phyloP scores from a whole-genome alignment of 2,329 filamentous ascomycete species.

The Trichoderma asperellum region DNA sequence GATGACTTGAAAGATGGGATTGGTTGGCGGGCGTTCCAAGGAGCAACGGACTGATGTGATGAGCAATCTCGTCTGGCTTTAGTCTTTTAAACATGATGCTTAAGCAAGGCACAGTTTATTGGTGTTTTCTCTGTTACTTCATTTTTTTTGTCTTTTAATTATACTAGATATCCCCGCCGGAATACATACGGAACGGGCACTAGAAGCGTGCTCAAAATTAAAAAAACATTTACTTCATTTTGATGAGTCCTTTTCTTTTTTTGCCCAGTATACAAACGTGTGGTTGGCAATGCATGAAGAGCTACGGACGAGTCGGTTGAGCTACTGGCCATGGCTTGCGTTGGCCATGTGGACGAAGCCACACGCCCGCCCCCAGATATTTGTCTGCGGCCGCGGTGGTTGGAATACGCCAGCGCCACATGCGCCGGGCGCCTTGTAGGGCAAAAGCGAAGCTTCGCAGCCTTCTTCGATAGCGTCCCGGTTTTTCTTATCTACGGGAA shows the following conservation, averaged over 20 bases:
- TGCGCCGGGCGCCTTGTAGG: constrained; percentile 1
- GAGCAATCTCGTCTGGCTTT: constrained; percentile 24
- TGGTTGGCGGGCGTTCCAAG: constrained; percentile 28
- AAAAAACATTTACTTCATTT: constrained; percentile 14
- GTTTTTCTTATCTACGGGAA: background rate
- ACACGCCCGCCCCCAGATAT: constrained; percentile 3
- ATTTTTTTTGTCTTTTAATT: constrained; percentile 10
- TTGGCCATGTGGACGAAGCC: constrained; percentile 18
- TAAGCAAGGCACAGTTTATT: constrained; percentile 17
- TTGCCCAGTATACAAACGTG: background rate
- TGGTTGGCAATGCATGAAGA: background rate
- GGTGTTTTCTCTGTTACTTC: constrained; percentile 10
- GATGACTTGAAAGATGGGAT: constrained; percentile 23
- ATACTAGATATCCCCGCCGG: constrained; percentile 29
- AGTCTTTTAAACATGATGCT: constrained; percentile 13
- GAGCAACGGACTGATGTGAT: constrained; percentile 27
- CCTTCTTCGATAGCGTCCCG: background rate
- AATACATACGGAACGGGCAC: constrained; percentile 20
- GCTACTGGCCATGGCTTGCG: constrained; percentile 14
- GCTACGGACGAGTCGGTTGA: constrained; percentile 16
- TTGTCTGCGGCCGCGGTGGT: constrained; percentile 21
- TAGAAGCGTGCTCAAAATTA: constrained; percentile 18
- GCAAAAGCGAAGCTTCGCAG: constrained; percentile 18
- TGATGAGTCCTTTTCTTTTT: background rate
- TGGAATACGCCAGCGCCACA: constrained; percentile 24